A percentile compares a stretch with the other conserved stretches of the same genome.
These are phyloP conservation scores for Trametes versicolor DNA, from an alignment of 1,284 basidiomycete species.

Conservation along the genomic window DNA sequence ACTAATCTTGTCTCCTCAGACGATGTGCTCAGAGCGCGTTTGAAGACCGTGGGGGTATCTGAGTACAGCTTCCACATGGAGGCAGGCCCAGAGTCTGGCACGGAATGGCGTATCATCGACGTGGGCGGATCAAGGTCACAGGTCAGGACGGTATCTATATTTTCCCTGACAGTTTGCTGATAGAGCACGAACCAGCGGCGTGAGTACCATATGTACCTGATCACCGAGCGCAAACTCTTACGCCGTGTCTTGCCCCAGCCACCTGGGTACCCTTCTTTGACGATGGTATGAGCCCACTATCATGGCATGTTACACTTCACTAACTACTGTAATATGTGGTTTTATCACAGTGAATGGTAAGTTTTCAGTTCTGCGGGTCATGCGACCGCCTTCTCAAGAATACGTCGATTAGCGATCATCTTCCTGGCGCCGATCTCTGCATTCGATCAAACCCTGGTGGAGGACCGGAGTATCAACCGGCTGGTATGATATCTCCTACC, in stretches of 20 bases:
- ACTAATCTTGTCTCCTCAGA: constrained; percentile 49
- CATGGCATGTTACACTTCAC: constrained; percentile 11
- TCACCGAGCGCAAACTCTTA: constrained; percentile 17
- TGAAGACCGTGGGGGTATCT: constrained; percentile 77
- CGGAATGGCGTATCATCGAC: constrained; percentile 83
- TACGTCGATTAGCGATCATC: constrained; percentile 63
- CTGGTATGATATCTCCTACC: constrained; percentile 53
- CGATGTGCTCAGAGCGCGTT: constrained; percentile 62
- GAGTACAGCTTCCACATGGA: constrained; percentile 86
- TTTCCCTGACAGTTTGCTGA: constrained; percentile 16
- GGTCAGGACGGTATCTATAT: constrained; percentile 52
- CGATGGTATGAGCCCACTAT: constrained; percentile 56
- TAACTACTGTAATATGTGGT: not conserved
- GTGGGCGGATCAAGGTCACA: constrained; percentile 82
- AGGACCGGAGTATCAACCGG: constrained; percentile 77
- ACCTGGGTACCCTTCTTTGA: constrained; percentile 84
- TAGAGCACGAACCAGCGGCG: constrained; percentile 41
- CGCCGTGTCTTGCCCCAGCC: constrained; percentile 43
- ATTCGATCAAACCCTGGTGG: constrained; percentile 79
- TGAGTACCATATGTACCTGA: constrained; percentile 36
- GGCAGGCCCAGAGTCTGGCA: constrained; percentile 73
- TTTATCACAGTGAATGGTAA: constrained; percentile 37
- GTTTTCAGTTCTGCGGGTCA: constrained; percentile 4
- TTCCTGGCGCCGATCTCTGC: constrained; percentile 84
- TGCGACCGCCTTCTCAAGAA: not conserved